phyloP scores from a whole-genome alignment of 768 basidiomycete genomes.

The Collybia sordida region DNA sequence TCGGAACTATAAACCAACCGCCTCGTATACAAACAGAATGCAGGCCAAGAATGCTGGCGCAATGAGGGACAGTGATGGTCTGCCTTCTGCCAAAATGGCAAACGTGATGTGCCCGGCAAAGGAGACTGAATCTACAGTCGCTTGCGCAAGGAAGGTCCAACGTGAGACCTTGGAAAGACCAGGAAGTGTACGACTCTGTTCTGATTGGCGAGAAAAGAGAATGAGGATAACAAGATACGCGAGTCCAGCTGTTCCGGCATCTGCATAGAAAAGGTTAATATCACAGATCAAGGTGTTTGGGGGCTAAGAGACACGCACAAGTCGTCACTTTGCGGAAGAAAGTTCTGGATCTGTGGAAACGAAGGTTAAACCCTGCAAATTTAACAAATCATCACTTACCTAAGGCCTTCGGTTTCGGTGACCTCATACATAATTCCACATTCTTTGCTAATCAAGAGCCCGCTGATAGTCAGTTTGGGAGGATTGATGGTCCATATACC shows the following conservation, averaged over 20 bases:
- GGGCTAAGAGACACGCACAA: conserved; percentile 34
- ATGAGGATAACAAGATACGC: conserved; percentile 66
- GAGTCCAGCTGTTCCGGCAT: conserved; percentile 70
- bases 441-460: conserved; percentile 72
- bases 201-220: conserved; percentile 73
- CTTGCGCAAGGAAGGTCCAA: conserved; percentile 81
- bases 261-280: conserved; percentile 34
- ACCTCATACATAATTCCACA: conserved; percentile 78
- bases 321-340: conserved; percentile 78
- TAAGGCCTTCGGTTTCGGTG: conserved; percentile 64
- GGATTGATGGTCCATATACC: conserved; percentile 60
- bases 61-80: conserved; percentile 76
- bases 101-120: conserved; percentile 91
- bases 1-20: conserved; percentile 45
- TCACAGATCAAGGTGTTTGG: neutral
- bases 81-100: conserved; percentile 80
- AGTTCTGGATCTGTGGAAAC: conserved; percentile 42
- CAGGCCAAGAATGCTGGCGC: conserved; percentile 85
- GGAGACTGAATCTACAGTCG: conserved; percentile 76
- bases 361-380: neutral
- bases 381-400: conserved; percentile 36
- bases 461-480: conserved; percentile 59
- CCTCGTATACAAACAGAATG: conserved; percentile 78
- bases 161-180: conserved; percentile 77
- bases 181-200: conserved; percentile 74